Conservation (phyloP, 306 rosid genomes). For the Vigna nakashimae region DNA sequence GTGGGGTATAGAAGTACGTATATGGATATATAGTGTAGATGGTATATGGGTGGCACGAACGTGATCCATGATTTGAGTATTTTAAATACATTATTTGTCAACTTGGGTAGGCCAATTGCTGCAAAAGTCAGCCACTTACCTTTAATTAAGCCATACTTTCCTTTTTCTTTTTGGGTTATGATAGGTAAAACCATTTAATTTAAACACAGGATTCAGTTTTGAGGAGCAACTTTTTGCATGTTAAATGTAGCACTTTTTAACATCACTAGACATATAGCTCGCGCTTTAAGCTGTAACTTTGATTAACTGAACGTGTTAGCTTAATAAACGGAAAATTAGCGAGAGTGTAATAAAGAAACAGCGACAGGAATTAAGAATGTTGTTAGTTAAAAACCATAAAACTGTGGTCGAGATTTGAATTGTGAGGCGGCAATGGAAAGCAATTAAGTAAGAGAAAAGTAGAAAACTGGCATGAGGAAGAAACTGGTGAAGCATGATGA, state of each 20-base stretch:
- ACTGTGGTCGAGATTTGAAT: neutral
- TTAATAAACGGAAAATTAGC: constrained; percentile 8
- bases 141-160: constrained; percentile 20
- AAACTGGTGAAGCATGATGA: constrained; percentile 37
- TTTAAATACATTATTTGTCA: neutral
- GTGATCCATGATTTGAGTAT: constrained; percentile 1
- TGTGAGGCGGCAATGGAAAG: neutral
- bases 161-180: neutral
- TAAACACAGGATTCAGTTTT: constrained; percentile 18
- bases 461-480: constrained; percentile 31
- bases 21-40: neutral
- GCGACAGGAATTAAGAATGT: neutral
- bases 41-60: constrained; percentile 1
- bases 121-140: constrained; percentile 41
- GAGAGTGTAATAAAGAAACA: neutral
- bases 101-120: constrained; percentile 34
- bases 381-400: neutral
- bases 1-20: neutral
- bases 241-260: constrained; percentile 15
- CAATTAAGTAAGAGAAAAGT: neutral
- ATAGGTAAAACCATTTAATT: constrained; percentile 7
- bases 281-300: constrained; percentile 23
- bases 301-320: constrained; percentile 16
- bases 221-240: constrained; percentile 15
- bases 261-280: constrained; percentile 25